Evolutionary conservation across 352 stramenopile genomes (phyloP).

Genomic region (Phytophthora crassamura): DNA sequence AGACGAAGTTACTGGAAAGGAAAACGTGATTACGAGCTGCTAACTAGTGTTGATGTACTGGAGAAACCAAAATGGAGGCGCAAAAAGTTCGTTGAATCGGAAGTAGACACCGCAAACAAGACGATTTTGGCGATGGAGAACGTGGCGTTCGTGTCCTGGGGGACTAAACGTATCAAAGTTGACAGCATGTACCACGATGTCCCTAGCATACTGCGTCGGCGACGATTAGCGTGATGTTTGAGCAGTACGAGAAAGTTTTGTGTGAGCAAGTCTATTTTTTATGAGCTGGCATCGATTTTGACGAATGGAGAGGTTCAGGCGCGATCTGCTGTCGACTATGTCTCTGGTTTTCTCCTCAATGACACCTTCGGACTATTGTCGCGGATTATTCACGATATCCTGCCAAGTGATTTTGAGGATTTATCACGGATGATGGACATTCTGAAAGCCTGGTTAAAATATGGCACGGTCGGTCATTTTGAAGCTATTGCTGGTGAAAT

Average conservation of each 20-base stretch:
- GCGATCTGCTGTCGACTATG: slow-evolving; percentile 9
- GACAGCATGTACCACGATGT: not conserved
- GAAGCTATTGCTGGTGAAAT: not conserved
- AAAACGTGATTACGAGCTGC: not conserved
- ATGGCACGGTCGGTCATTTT: not conserved
- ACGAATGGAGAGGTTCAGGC: slow-evolving; percentile 10
- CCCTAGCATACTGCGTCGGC: not conserved
- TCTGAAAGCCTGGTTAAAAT: slow-evolving; percentile 4
- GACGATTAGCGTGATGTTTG: slow-evolving; percentile 12
- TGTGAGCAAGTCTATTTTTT: not conserved
- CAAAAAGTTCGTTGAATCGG: not conserved
- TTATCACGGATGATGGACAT: not conserved
- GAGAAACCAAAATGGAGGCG: not conserved
- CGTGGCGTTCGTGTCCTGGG: slow-evolving; percentile 5
- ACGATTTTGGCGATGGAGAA: slow-evolving; percentile 4
- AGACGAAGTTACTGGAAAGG: slow-evolving; percentile 6
- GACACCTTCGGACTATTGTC: slow-evolving; percentile 2
- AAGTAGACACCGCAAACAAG: not conserved
- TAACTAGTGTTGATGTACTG: not conserved
- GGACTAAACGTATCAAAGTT: slow-evolving; percentile 10
- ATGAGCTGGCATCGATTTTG: slow-evolving; percentile 1
- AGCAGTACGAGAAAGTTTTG: not conserved
- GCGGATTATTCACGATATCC: slow-evolving; percentile 7
- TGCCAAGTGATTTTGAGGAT: not conserved
- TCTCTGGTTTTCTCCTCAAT: slow-evolving; percentile 11